Conservation (phyloP, 306 rosid genomes). For the Rosa chinensis region DNA sequence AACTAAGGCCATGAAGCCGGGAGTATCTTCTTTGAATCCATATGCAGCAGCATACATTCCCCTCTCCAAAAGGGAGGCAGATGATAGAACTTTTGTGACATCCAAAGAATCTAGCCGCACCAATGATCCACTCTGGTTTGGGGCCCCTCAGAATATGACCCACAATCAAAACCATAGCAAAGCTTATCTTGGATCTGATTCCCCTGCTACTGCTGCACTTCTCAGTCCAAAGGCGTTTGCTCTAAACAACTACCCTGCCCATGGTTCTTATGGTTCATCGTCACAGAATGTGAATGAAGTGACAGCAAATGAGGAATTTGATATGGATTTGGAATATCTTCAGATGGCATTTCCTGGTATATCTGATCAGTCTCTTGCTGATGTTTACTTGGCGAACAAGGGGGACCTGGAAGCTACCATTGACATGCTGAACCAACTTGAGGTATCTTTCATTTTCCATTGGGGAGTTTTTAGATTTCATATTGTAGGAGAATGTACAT, state of each 20-base stretch:
- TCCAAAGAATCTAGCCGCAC: conserved; percentile 24
- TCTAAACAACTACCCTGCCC: conserved; percentile 37
- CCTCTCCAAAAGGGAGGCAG: conserved; percentile 48
- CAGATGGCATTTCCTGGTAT: conserved; percentile 59
- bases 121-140: conserved; percentile 42
- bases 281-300: conserved; percentile 35
- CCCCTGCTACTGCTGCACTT: conserved; percentile 23
- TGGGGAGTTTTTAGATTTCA: background rate
- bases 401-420: conserved; percentile 67
- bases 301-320: conserved; percentile 50
- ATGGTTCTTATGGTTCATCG: conserved; percentile 39
- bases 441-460: conserved; percentile 42
- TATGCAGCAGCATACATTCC: conserved; percentile 79
- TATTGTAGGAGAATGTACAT: background rate
- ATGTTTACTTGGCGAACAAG: conserved; percentile 55
- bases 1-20: conserved; percentile 54
- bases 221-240: conserved; percentile 22
- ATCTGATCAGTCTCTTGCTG: conserved; percentile 63
- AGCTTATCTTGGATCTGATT: conserved; percentile 19
- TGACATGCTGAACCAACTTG: conserved; percentile 84
- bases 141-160: conserved; percentile 28
- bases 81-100: conserved; percentile 31
- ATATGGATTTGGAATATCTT: conserved; percentile 71
- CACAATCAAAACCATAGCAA: conserved; percentile 30
- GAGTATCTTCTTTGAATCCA: conserved; percentile 68